Evolutionary conservation across 78 protist species (phyloP).

Genomic region (Dictyostelium intermedium): DNA sequence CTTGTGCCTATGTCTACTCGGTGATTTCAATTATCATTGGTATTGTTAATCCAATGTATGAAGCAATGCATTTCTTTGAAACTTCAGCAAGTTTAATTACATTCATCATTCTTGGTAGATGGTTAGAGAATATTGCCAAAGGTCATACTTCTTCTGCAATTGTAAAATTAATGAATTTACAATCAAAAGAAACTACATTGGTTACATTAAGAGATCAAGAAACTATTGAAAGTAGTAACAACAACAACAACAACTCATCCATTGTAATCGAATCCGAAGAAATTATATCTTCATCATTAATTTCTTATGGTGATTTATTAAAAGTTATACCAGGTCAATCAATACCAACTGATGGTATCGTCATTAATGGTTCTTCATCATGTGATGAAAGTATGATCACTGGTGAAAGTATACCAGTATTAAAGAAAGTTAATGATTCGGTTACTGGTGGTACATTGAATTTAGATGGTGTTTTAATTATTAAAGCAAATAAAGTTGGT

Average conservation of each 20-base stretch:
- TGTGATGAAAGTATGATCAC: constrained; percentile 96
- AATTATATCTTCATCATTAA: constrained; percentile 22
- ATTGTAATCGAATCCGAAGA: constrained; percentile 32
- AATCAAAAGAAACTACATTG: constrained; percentile 63
- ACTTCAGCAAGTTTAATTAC: constrained; percentile 86
- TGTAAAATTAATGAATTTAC: constrained; percentile 75
- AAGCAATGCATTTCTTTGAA: constrained; percentile 80
- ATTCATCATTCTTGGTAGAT: constrained; percentile 92
- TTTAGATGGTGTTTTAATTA: constrained; percentile 56
- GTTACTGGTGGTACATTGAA: constrained; percentile 95
- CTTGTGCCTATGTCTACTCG: constrained; percentile 89
- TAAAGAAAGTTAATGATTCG: constrained; percentile 76
- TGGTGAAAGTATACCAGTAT: constrained; percentile 89
- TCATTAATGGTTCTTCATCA: constrained; percentile 39
- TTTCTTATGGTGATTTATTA: constrained; percentile 86
- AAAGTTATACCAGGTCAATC: constrained; percentile 79
- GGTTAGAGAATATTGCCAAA: constrained; percentile 93
- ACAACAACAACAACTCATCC: background rate
- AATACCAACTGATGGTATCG: constrained; percentile 88
- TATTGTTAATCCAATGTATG: constrained; percentile 22
- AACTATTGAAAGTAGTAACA: too few relatives aligned
- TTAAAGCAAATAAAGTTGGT: constrained; percentile 86
- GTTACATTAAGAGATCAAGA: background rate
- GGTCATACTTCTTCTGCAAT: constrained; percentile 92
- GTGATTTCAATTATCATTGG: constrained; percentile 45